Base-by-base conservation (phyloP, 179 eudicot genomes). In the Actinidia chinensis region DNA sequence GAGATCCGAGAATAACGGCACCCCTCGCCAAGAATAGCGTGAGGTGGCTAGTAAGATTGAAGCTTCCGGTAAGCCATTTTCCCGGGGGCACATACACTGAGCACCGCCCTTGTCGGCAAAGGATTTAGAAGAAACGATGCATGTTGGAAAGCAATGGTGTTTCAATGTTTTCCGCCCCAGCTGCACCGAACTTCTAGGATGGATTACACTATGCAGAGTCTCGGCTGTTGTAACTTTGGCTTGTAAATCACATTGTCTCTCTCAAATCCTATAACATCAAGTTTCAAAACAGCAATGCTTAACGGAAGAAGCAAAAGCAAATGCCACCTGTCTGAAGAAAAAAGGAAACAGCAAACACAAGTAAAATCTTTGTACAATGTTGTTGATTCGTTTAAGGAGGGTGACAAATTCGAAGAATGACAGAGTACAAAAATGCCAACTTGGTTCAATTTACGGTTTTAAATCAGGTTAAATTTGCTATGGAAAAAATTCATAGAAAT, bases 51-150 rank as follows among this genome's bases (percentile, higher is more conserved):
- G 95, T 93, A 66, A 93, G 97, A 72, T 90, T 93, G 77, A 93
- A 85, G 77, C 92, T 89, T 73, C 95, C 95, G 2, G 93, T 93
- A 14, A 92, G 92, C 98, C 98, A 93, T 71, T 60, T 84, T 48
- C 98, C 98, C 0, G 90, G 77, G 4, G 98, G 98, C 51, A 93
- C 91, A 67, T 93, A 93, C 61, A 75, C 75, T 92, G 98, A 12
- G 97, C 98, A 3, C 98, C 98, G 6, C 98, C 98, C 79, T 93
- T 93, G 75, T 93, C 98, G 0, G 92, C 90, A 75, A 93, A 93
- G 0, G 98, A 92, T 74, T 90, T 89, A 75, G 89, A 89, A 83
- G 92, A 93, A 85, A 92, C 92, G 50, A 93, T 46, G 98, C 98
- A 85, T 93, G 92, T 61, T 92, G 97, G 78, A 93, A 92, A 4